Conservation (phyloP, 208 protist species). For the Leishmania mexicana region DNA sequence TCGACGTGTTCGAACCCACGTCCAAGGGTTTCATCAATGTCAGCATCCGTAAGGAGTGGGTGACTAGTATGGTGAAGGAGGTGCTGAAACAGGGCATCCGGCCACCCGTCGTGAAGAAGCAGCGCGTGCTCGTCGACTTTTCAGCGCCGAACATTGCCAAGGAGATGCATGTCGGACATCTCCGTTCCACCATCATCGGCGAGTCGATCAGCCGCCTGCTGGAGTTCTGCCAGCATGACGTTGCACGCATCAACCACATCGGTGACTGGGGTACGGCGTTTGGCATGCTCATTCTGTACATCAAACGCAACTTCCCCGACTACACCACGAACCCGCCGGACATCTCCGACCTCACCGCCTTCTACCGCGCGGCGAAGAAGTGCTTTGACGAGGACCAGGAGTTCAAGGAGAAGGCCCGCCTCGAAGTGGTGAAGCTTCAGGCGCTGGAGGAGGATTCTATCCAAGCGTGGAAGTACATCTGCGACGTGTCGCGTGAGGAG, state of each 20-base stretch:
- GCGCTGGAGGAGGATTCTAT: constrained; percentile 78
- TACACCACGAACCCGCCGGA: constrained; percentile 86
- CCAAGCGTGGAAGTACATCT: constrained; percentile 92
- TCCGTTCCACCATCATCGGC: constrained; percentile 99
- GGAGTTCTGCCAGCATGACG: constrained; percentile 94
- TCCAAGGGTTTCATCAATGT: constrained; percentile 95
- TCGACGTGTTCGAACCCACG: constrained; percentile 84
- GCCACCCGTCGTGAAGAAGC: constrained; percentile 61
- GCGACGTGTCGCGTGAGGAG: constrained; percentile 92
- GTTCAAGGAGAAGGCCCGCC: constrained; percentile 92
- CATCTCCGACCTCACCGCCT: constrained; percentile 94
- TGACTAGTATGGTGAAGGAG: constrained; percentile 48
- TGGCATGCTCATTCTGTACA: constrained; percentile 98
- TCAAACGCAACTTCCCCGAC: constrained; percentile 94
- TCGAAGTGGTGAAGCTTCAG: constrained; percentile 94
- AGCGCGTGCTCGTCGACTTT: constrained; percentile 96
- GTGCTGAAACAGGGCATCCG: constrained; percentile 68
- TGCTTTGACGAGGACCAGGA: constrained; percentile 93
- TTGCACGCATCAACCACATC: constrained; percentile 97
- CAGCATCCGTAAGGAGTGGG: constrained; percentile 67
- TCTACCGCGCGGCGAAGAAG: constrained; percentile 96
- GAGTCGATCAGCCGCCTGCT: constrained; percentile 94
- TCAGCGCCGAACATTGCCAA: constrained; percentile 99
- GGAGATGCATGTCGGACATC: constrained; percentile 99
- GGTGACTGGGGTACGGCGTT: constrained; percentile 99